Evolutionary conservation across 305 asterid genomes (phyloP), one percentile per base, ranked within the genome.

Genomic region (Salvia sclarea): DNA sequence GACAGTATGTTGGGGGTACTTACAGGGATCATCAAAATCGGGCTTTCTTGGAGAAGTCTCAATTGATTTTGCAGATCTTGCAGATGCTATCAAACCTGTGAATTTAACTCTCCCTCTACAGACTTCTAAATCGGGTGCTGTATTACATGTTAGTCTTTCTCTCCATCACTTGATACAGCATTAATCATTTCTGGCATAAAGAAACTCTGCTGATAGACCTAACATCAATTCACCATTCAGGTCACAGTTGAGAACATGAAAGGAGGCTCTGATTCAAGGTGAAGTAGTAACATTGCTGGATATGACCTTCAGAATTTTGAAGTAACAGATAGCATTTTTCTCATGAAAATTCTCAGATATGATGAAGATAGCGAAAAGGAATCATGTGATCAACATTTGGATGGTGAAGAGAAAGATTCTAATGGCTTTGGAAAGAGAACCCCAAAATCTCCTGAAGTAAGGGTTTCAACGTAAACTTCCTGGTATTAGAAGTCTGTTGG

Each of bases 21-120:
- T 38, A 59, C 91, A 93, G 98, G 96, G 95, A 38, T 90, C 98
- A 70, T 88, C 97, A 16, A 93, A 90, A 77, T 69, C 97, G 53
- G 95, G 97, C 50, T 84, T 88, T 77, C 79, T 93, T 35, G 98
- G 98, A 83, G 98, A 93, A 72, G 91, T 85, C 31, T 81, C 87
- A 2, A 71, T 90, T 70, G 97, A 93, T 86, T 91, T 93, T 85
- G 92, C 96, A 14, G 95, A 90, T 81, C 86, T 88, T 64, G 85
- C 85, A 22, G 94, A 84, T 69, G 81, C 90, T 55, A 71, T 73
- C 52, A 85, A 85, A 57, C 95, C 92, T 37, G 63, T 83, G 74
- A 80, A 81, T 52, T 56, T 93, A 59, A 86, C 81, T 68, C 81
- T 93, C 60, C 98, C 98, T 66, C 84, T 93, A 13, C 89, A 84